Base-by-base conservation (phyloP, 129 eudicot genomes). In the Tagetes erecta region DNA sequence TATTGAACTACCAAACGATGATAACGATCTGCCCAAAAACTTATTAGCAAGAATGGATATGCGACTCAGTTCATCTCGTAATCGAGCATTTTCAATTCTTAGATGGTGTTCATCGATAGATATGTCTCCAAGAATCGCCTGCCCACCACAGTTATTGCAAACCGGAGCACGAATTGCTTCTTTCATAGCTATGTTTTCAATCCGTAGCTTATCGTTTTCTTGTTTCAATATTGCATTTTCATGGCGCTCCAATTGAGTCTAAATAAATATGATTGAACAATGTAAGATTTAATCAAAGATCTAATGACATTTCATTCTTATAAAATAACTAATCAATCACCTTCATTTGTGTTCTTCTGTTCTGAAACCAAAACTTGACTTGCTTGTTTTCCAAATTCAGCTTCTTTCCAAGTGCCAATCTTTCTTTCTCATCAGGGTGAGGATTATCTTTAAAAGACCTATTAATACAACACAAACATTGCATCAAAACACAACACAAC, bases 311-410 rank as follows among this genome's bases (percentile, higher is more conserved):
- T 31, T 30, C 1, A 47, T 37, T 2, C 27, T 11, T 60, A 14
- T 8, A 41, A 67, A 57, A 27, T 30, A 64, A 49, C 27, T 5
- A 13, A 6, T 3, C 8, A 78, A 59, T 80, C 75, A 88, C 97
- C 97, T 89, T 92, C 97, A 89, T 76, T 83, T 92, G 96, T 52
- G 97, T 92, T 74, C 97, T 80, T 75, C 96, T 79, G 71, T 92
- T 92, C 66, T 92, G 97, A 79, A 92, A 92, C 97, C 97, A 92
- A 83, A 87, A 88, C 64, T 92, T 87, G 52, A 92, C 97, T 80
- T 92, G 96, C 65, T 79, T 89, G 82, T 71, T 83, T 75, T 87
- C 96, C 89, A 92, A 82, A 74, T 78, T 71, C 57, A 92, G 82
- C 64, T 76, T 85, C 86, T 83, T 85, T 14, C 93, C 96, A 64